These are phyloP conservation scores for Mycena rebaudengoi DNA, from an alignment of 768 basidiomycete species.

Conservation along the genomic window DNA sequence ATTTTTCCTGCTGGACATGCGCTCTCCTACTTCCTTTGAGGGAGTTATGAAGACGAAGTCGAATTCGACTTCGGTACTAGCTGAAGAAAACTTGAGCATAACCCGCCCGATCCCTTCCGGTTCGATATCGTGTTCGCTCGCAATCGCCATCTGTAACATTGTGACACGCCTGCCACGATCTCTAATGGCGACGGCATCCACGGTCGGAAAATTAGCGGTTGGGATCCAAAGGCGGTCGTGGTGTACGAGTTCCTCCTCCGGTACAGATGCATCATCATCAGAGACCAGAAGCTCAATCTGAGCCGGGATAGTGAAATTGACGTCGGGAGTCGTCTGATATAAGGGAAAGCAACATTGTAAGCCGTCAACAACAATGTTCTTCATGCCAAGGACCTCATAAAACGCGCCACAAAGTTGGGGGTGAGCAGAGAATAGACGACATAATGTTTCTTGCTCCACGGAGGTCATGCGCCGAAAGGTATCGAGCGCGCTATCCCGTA, in stretches of 20 bases:
- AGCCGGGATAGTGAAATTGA: not conserved
- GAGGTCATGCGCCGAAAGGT: not conserved
- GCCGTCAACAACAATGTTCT: not conserved
- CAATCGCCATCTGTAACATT: not conserved
- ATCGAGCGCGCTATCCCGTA: not conserved
- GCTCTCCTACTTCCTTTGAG: not conserved
- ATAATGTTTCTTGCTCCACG: not conserved
- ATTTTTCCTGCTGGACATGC: not conserved
- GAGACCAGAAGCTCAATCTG: not conserved
- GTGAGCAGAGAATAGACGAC: not conserved
- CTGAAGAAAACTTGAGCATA: not conserved
- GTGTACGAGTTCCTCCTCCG: no score
- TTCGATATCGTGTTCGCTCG: not conserved
- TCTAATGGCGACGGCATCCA: not conserved
- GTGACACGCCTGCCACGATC: not conserved
- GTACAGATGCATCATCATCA: not conserved
- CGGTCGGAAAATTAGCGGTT: not conserved
- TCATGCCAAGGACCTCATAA: not conserved
- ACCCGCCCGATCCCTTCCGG: not conserved
- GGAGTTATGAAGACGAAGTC: not conserved
- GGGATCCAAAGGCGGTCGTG: constrained; percentile 1
- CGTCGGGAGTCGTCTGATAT: not conserved
- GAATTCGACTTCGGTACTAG: not conserved
- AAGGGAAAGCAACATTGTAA: not conserved
- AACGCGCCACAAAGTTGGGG: not conserved